phyloP scores from a whole-genome alignment of 2,329 filamentous ascomycete genomes.

The Acephala macrosclerotiorum region DNA sequence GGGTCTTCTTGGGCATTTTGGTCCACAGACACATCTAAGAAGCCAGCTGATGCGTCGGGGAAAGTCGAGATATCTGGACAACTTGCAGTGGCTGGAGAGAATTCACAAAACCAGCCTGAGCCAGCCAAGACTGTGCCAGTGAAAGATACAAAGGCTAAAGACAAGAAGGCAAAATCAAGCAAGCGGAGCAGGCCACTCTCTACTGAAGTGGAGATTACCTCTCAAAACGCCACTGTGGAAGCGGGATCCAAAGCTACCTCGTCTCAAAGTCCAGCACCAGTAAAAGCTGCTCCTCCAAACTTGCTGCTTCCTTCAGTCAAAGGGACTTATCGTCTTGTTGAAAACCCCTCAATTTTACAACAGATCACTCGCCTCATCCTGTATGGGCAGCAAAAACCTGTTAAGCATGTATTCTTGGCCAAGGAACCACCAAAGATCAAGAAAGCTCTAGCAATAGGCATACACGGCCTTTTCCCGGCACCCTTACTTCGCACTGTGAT shows the following conservation, averaged over 20 bases:
- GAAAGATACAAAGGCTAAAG: conserved; percentile 34
- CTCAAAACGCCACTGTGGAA: conserved; percentile 25
- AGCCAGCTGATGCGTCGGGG: conserved; percentile 28
- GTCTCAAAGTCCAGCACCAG: conserved; percentile 32
- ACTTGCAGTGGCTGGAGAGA: conserved; percentile 64
- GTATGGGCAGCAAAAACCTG: conserved; percentile 60
- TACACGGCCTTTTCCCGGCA: conserved; percentile 94
- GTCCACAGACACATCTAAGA: conserved; percentile 57
- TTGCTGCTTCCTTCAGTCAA: conserved; percentile 74
- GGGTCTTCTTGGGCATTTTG: conserved; percentile 84
- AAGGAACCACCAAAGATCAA: conserved; percentile 76
- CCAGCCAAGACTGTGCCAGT: conserved; percentile 34
- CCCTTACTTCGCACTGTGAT: conserved; percentile 87
- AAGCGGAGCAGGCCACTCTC: conserved; percentile 39
- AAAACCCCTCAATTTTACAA: conserved; percentile 74
- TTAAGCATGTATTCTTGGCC: conserved; percentile 75
- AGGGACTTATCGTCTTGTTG: conserved; percentile 71
- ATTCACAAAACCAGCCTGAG: conserved; percentile 58
- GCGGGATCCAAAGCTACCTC: conserved; percentile 31
- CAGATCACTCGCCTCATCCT: conserved; percentile 67
- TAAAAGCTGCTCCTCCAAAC: conserved; percentile 57
- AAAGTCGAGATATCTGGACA: conserved; percentile 44
- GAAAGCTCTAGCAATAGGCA: conserved; percentile 89
- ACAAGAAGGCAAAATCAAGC: conserved; percentile 35
- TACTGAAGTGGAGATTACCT: conserved; percentile 32